Evolutionary conservation across 2,329 filamentous ascomycete species (phyloP), one percentile per base, ranked within the genome.

Genomic region (Microsporum canis): DNA sequence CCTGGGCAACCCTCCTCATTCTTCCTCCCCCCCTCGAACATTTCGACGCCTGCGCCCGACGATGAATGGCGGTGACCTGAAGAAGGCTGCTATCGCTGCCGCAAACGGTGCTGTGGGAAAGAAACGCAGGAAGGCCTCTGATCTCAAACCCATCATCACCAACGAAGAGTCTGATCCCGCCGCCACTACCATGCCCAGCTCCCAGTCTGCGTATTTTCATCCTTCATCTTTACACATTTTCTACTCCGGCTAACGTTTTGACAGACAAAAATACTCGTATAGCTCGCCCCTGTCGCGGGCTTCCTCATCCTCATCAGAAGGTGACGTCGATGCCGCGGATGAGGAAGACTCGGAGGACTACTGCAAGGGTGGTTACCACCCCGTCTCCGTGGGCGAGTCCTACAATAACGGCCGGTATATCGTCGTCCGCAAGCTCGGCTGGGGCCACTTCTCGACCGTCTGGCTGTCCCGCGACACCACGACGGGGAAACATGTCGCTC

Each of bases 331-430:
- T 72, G 95, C 92, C 43, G 92, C 91, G 71, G 94, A 97, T 73
- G 94, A 99, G 78, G 94, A 99, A 77, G 94, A 99, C 76, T 96
- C 90, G 56, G 92, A 97, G 77, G 94, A 99, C 76, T 99, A 99
- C 79, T 96, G 92, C 83, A 97, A 97, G 78, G 94, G 94, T 70
- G 94, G 94, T 63, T 99, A 97, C 76, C 94, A 99, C 72, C 94
- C 94, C 2, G 94, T 99, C 57, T 83, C 85, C 69, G 88, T 97
- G 63, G 94, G 94, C 69, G 94, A 99, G 78, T 88, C 91, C 71
- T 97, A 96, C 83, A 97, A 97, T 75, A 90, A 97, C 73, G 91
- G 90, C 68, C 92, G 89, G 78, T 99, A 99, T 77, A 94, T 91
- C 14, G 86, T 97, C 62, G 88, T 97, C 74, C 88, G 91, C 77